Base-by-base conservation (phyloP, 2,329 filamentous ascomycete species). In the Zymoseptoria crescenta region DNA sequence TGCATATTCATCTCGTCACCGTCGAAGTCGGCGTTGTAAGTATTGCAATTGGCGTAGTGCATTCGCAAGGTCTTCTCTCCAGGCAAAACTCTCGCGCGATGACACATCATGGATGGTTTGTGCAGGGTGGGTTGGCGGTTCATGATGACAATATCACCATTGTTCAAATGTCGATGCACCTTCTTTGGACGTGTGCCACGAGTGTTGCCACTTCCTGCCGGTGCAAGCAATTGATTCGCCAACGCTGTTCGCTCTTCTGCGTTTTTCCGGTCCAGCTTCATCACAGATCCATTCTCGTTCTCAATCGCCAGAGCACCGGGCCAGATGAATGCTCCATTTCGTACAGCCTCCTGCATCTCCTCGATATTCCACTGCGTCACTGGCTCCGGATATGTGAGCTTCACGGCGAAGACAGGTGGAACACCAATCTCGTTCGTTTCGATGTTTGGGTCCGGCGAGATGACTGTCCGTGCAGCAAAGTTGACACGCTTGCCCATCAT, bases 401-500 rank as follows among this genome's bases (percentile, higher is more conserved):
- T 97, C 72, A 87, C 91, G 1, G 94, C 94, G 74, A 99, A 99
- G 13, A 97, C 94, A n/a, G 93, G 90, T 19, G 94, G 94, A 2
- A 99, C 93, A 73, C 94, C 94, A 65, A 99, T 97, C 76, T 99
- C 94, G 74, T 96, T 97, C 19, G 94, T 97, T 74, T 99, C 94
- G 69, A 99, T 96, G 71, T 97, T 99, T 2, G 94, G 94, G 72
- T 99, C 94, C 0, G 94, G 94, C 8, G 93, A 97, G 68, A 99
- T 99, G 73, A 99, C 94, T 81, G 89, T 96, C 73, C 94, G 88
- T 45, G 94, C 94, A 54, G 94, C 94, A 73, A 94, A 97, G 74
- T 99, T 97, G 77, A 99, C 94, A 79, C 94, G 91, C 80, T 99
- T 99, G 62, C 94, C 94, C 94, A 99, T 99, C 94, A 99, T 97